Evolutionary conservation across 129 eudicot genomes (phyloP).

Genomic region (Ambrosia artemisiifolia): DNA sequence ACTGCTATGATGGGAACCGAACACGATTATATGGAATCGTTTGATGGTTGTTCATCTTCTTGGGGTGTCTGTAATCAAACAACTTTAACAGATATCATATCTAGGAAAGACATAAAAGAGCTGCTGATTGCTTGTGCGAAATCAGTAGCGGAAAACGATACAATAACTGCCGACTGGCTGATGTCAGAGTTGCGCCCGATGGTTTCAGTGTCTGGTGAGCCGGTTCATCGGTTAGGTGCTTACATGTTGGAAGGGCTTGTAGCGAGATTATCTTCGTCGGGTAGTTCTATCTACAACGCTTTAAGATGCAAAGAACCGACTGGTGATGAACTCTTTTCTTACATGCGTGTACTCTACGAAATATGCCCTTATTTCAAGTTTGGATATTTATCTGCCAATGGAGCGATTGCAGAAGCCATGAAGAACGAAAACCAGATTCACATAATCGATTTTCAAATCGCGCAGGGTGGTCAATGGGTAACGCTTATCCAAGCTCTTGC

Average conservation of each 20-base stretch:
- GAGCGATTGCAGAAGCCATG: slow-evolving; percentile 20
- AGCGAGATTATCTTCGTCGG: slow-evolving; percentile 19
- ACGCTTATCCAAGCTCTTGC: slow-evolving; percentile 21
- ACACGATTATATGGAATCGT: not conserved
- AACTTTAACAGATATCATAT: not conserved
- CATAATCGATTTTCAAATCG: slow-evolving; percentile 18
- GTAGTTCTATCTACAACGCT: slow-evolving; percentile 10
- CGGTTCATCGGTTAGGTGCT: slow-evolving; percentile 6
- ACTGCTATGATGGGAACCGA: slow-evolving; percentile 13
- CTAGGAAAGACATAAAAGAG: slow-evolving; percentile 2
- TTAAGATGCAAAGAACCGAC: slow-evolving; percentile 16
- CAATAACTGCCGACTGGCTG: slow-evolving; percentile 12
- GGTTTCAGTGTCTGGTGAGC: slow-evolving; percentile 17
- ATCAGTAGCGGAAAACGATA: slow-evolving; percentile 12
- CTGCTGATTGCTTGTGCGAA: slow-evolving; percentile 10
- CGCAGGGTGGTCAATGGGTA: slow-evolving; percentile 19
- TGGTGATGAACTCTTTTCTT: slow-evolving; percentile 10
- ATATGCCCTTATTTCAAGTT: slow-evolving; percentile 19
- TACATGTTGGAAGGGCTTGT: slow-evolving; percentile 22
- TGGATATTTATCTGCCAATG: slow-evolving; percentile 18
- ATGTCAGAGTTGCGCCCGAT: slow-evolving; percentile 11
- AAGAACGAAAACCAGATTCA: slow-evolving; percentile 17
- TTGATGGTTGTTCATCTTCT: not conserved
- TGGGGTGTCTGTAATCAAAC: not conserved
- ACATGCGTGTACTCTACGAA: slow-evolving; percentile 13